Percentiles rank a stretch among this genome's conserved stretches.
phyloP scores from a whole-genome alignment of 306 rosid species.

The Styphnolobium japonicum region DNA sequence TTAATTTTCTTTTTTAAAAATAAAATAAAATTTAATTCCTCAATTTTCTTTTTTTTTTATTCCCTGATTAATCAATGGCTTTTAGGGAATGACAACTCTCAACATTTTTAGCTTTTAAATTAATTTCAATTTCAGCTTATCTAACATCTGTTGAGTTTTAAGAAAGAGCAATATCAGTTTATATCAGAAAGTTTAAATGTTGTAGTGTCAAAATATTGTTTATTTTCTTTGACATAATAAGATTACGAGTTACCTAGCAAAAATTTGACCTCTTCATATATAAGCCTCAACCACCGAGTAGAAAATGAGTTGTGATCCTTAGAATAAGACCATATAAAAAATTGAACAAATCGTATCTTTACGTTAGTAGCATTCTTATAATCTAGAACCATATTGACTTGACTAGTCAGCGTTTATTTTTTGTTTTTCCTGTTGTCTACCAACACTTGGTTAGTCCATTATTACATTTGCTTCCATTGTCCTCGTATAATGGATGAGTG shows the following conservation, averaged over 20 bases:
- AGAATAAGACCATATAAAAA: neutral
- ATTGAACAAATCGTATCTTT: neutral
- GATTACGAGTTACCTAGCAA: too few relatives aligned
- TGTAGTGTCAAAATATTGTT: neutral
- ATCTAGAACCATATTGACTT: constrained; percentile 11
- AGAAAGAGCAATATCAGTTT: neutral
- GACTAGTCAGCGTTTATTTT: neutral
- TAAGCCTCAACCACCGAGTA: neutral
- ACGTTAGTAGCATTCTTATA: neutral
- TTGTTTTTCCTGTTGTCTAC: neutral
- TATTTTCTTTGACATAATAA: neutral
- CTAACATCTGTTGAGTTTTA: neutral
- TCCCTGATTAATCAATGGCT: neutral
- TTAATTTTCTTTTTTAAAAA: neutral
- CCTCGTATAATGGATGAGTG: neutral
- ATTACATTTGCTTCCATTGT: neutral
- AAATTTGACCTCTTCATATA: neutral
- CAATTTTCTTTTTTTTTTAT: neutral
- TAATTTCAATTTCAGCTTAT: neutral
- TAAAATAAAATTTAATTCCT: neutral
- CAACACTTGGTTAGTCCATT: neutral
- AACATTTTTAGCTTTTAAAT: neutral
- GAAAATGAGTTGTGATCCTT: neutral
- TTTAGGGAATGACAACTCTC: neutral
- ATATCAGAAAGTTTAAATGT: neutral